A percentile compares a stretch with the other conserved stretches of the same genome.
Evolutionary conservation across 768 basidiomycete species (phyloP).

Genomic region (Chalciporus chontae): DNA sequence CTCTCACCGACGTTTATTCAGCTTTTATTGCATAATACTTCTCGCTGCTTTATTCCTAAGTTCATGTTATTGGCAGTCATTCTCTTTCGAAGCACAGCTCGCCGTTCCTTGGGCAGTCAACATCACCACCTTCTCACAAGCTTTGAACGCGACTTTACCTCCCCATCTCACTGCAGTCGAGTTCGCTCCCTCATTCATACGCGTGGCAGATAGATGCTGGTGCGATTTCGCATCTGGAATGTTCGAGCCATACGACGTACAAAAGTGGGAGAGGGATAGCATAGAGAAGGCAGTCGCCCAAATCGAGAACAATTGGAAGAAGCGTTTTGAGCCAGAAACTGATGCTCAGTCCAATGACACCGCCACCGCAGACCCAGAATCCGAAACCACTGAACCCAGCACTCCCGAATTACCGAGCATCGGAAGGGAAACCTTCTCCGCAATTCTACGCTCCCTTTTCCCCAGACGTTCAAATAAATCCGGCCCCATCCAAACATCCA

Average conservation of each 20-base stretch:
- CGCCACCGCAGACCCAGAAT: conserved; percentile 19
- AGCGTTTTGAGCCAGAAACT: conserved; percentile 20
- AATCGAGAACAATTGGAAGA: conserved; percentile 32
- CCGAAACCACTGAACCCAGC: conserved; percentile 7
- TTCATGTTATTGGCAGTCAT: conserved; percentile 88
- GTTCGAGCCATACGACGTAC: conserved; percentile 75
- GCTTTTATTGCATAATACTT: conserved; percentile 85
- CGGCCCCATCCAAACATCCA: neutral
- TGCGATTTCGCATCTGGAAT: conserved; percentile 69
- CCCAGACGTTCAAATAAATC: conserved; percentile 8
- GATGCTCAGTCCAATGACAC: conserved; percentile 28
- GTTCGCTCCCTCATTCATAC: conserved; percentile 54
- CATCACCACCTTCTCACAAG: conserved; percentile 70
- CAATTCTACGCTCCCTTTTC: conserved; percentile 26
- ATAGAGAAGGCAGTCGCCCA: conserved; percentile 43
- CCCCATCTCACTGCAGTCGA: conserved; percentile 35
- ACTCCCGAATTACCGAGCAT: neutral
- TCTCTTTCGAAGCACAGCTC: conserved; percentile 61
- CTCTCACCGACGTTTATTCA: conserved; percentile 28
- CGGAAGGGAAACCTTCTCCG: conserved; percentile 20
- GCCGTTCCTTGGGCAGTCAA: conserved; percentile 64
- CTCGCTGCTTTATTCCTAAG: conserved; percentile 81
- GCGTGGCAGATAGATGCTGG: conserved; percentile 79
- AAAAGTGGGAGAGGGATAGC: conserved; percentile 70
- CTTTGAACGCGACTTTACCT: conserved; percentile 48